Base-by-base conservation (phyloP, 148 eudicot genomes). In the Nepenthes gracilis region DNA sequence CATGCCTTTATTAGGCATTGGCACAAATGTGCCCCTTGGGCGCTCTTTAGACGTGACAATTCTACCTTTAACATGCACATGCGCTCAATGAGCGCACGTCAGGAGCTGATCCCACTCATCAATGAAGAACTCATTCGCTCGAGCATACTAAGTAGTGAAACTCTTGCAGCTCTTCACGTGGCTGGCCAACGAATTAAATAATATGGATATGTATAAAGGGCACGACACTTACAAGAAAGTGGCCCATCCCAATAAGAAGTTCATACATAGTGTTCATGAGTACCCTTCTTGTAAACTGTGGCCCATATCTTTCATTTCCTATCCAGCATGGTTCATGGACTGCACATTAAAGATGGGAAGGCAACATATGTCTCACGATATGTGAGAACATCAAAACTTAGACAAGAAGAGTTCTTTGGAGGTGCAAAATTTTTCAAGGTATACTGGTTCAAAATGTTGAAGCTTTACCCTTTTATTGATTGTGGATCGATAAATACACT, bases 281-380 rank as follows among this genome's bases (percentile, higher is more conserved):
- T 14, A n/a, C 8, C 55, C n/a, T 13, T 32, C 43, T 43, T 45
- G n/a, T 64, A 15, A 43, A 55, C 55, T 4, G 10, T 43, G 36
- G 11, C 33, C 33, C 55, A 1, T 35, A 33, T 60, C 12, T 54
- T 4, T 33, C 34, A 13, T 60, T 67, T 33, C 4, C 48, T 52
- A 36, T 62, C 60, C 69, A 87, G 95, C 51, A 94, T 89, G 99
- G 81, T 94, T 65, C 99, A 94, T 74, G 97, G 97, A 43, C 36
- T 94, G 72, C 92, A 80, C 64, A 87, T 94, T 62, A 89, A 94
- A 77, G 86, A 86, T 71, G 99, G 99, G 63, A 87, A 87, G 78
- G 99, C 97, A 52, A 78, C 99, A 45, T 94, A 86, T 73, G 95
- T 94, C 64, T 94, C 99, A 33, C 99, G 97, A 58, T 94, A 80